Evolutionary conservation across 352 stramenopile genomes (phyloP), one percentile per base, ranked within the genome.

Genomic region (Globisporangium sylvaticum): DNA sequence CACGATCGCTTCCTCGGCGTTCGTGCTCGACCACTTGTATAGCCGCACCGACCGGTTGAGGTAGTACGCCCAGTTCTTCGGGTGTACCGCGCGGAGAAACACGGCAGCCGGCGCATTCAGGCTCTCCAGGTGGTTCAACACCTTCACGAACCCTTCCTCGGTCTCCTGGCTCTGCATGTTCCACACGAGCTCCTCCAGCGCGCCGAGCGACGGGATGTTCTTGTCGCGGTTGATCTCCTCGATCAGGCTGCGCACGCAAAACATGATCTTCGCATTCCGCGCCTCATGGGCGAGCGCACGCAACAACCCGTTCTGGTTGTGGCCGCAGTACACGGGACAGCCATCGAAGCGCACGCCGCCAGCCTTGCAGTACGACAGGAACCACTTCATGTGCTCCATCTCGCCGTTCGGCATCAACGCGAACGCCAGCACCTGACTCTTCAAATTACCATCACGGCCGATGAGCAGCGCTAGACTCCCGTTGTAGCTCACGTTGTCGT

Each of bases 331-430:
- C 0, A 94, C 72, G 0, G 83, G 81, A 24, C 67, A 80, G 20
- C 72, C 76, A 55, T 91, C 78, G 53, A 92, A 87, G 6, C 69
- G 75, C 54, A 77, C 78, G 34, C 80, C 85, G 14, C 80, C 80
- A 37, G 72, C 70, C 65, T 89, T 90, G 31, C 76, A 72, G 53
- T 87, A 64, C 52, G 67, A 60, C 15, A 94, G 52, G 65, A 94
- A 94, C 85, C 85, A 94, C 66, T 87, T 84, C 73, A 90, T 84
- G 60, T 94, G 77, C 48, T 91, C 83, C 65, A 88, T 77, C 46
- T 90, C 83, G 46, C 74, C 80, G 54, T 83, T 85, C 4, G 85
- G 85, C 34, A 94, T 64, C 31, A 94, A 54, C 24, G 79, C 83
- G 59, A 94, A 89, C 20, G 86, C 86, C 15, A 90, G 37, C 10